Evolutionary conservation across 306 rosid genomes (phyloP), one percentile per base, ranked within the genome.

Genomic region (Vigna reflexopilosa): DNA sequence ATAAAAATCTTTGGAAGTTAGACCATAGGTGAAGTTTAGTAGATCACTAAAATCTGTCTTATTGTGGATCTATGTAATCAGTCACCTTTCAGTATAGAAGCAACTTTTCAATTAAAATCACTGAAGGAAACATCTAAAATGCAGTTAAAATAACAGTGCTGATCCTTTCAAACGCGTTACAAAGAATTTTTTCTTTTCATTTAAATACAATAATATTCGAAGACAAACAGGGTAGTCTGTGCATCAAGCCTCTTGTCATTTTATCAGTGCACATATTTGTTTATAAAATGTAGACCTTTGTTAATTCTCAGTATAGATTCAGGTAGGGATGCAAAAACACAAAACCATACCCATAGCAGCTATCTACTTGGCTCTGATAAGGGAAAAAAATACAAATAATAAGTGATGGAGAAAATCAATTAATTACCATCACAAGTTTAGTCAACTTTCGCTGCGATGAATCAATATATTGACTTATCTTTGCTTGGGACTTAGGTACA

Each of bases 391-490:
- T n/a, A 32, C n/a, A 80, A 16, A 51, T 19, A 56, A 40, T 30
- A 20, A 81, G 56, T 75, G 62, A 64, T 44, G 48, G 51, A 85
- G 78, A 71, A 80, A 44, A 70, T 82, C 57, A 77, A 61, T 84
- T 85, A 77, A 61, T 84, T 85, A 95, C 98, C 98, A 87, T 95
- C 83, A 95, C 98, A 70, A 95, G 98, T 84, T 91, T 95, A 59
- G 96, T 95, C 83, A 95, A 87, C 88, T 95, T 95, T 50, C 96
- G 86, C 86, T 91, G 98, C 5, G 97, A 89, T 5, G 98, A 95
- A 80, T 91, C 97, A 51, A 92, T 92, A 76, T 95, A 95, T 44
- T 89, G 97, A 82, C 90, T 80, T 80, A 95, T 95, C 89, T 89
- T 92, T 66, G 76, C 93, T 85, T 90, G 93, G 38, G 98, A 95